Evolutionary conservation across 192 early-diverging fungal genomes (phyloP).

Genomic region (Coemansia sp.): DNA sequence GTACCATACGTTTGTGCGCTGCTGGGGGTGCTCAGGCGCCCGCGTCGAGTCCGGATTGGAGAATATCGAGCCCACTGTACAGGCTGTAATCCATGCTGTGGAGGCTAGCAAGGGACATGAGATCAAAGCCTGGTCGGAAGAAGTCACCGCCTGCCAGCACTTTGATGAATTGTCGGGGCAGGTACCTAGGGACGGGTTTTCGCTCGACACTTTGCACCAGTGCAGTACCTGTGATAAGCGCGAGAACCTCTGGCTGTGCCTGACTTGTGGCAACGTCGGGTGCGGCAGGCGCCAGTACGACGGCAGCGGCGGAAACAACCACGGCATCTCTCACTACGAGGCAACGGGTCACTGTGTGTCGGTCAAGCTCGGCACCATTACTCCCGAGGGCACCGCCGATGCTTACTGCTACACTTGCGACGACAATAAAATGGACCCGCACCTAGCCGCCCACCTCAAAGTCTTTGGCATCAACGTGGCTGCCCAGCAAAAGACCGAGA

Average conservation of each 20-base stretch:
- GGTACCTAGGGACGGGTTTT: constrained; percentile 37
- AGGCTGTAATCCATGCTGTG: constrained; percentile 71
- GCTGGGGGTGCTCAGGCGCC: constrained; percentile 72
- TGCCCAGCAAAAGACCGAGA: constrained; percentile 87
- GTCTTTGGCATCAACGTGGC: constrained; percentile 90
- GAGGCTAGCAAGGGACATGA: constrained; percentile 87
- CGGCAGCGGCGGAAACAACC: constrained; percentile 91
- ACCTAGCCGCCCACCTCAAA: constrained; percentile 77
- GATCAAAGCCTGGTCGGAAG: constrained; percentile 94
- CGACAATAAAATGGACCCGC: constrained; percentile 78
- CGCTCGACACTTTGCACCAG: constrained; percentile 38
- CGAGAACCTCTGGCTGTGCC: constrained; percentile 96
- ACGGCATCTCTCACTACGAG: constrained; percentile 86
- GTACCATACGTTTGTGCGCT: constrained; percentile 72
- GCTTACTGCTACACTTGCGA: constrained; percentile 72
- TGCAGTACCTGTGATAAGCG: constrained; percentile 76
- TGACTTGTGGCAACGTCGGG: constrained; percentile 90
- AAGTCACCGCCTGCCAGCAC: constrained; percentile 81
- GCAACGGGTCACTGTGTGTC: constrained; percentile 80
- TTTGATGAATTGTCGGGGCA: constrained; percentile 71
- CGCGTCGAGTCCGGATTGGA: constrained; percentile 62
- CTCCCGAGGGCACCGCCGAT: constrained; percentile 92
- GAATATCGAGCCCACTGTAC: constrained; percentile 22
- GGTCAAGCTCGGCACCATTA: constrained; percentile 95
- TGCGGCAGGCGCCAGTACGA: constrained; percentile 96